Conservation (phyloP, 495 filamentous ascomycete species). For the Penicillium salamii region DNA sequence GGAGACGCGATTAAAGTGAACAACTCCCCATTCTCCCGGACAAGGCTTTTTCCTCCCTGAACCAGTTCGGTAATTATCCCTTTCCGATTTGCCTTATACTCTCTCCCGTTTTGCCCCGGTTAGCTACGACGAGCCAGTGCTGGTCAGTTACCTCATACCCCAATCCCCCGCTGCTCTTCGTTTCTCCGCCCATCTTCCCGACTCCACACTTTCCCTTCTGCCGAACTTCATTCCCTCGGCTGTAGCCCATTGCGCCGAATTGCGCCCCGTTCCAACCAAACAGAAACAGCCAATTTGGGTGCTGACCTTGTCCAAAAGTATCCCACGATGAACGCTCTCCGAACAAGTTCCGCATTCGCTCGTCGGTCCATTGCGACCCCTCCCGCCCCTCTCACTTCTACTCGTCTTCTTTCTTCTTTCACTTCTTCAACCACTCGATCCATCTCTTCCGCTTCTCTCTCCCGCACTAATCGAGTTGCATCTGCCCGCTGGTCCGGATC, state of each 20-base stretch:
- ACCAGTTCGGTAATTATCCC: conserved; percentile 20
- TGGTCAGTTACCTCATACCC: conserved; percentile 9
- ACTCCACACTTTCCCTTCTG: conserved; percentile 27
- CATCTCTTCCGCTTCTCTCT: conserved; percentile 29
- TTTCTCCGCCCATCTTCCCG: conserved; percentile 8
- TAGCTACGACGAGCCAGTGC: too few species aligned
- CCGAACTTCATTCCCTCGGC: conserved; percentile 33
- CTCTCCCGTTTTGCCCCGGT: conserved; percentile 31
- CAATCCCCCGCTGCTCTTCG: conserved; percentile 4
- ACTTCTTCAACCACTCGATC: conserved; percentile 24
- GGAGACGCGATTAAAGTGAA: conserved; percentile 21
- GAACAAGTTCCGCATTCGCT: conserved; percentile 45
- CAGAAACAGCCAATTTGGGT: conserved; percentile 15
- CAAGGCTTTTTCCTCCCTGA: conserved; percentile 37
- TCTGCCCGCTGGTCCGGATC: conserved; percentile 38
- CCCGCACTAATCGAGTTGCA: conserved; percentile 23
- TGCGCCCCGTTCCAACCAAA: conserved; percentile 15
- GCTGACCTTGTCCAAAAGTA: conserved; percentile 17
- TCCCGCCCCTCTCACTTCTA: conserved; percentile 34
- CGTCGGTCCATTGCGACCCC: conserved; percentile 37
- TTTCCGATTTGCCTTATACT: conserved; percentile 7
- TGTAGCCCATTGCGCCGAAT: conserved; percentile 12
- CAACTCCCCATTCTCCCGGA: conserved; percentile 13
- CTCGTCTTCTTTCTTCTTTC: conserved; percentile 25
- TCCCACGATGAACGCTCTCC: conserved; percentile 36